Conservation (phyloP, 2,329 filamentous ascomycete species). For the Mycosphaerelloides madeirae region DNA sequence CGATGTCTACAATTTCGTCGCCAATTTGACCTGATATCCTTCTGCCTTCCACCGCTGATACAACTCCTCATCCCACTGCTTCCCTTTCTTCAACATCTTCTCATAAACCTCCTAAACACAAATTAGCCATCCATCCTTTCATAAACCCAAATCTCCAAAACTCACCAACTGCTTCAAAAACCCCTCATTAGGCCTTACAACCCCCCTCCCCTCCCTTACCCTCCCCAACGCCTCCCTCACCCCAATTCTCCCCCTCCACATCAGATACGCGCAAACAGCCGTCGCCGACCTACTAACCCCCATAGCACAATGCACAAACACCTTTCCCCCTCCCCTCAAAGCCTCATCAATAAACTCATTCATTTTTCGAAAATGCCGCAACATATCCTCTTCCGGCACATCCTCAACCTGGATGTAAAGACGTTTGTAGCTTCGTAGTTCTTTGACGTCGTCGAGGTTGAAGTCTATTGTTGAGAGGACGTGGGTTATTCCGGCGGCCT, state of each 20-base stretch:
- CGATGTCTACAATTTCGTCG: neutral
- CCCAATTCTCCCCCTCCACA: constrained; percentile 50
- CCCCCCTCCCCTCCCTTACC: constrained; percentile 63
- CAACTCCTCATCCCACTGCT: constrained; percentile 15
- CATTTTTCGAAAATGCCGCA: constrained; percentile 64
- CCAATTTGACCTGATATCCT: neutral
- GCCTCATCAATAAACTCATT: constrained; percentile 78
- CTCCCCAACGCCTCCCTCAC: constrained; percentile 61
- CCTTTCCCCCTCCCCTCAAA: constrained; percentile 54
- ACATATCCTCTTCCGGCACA: constrained; percentile 75
- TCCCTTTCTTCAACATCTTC: constrained; percentile 54
- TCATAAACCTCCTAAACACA: constrained; percentile 60
- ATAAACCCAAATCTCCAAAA: too few relatives aligned
- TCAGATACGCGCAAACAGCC: constrained; percentile 75
- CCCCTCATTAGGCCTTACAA: constrained; percentile 79
- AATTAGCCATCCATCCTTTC: too few relatives aligned
- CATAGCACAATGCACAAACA: constrained; percentile 78
- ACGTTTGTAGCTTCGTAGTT: constrained; percentile 18
- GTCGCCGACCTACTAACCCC: constrained; percentile 88
- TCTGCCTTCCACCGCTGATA: constrained; percentile 2
- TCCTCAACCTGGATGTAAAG: constrained; percentile 70
- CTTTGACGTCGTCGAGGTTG: constrained; percentile 44
- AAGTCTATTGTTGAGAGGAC: constrained; percentile 73
- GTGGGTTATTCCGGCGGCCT: constrained; percentile 73
- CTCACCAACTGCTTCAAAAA: constrained; percentile 73